Evolutionary conservation across 2,329 filamentous ascomycete species (phyloP), one percentile per base, ranked within the genome.

Genomic region (Colletotrichum sp.): DNA sequence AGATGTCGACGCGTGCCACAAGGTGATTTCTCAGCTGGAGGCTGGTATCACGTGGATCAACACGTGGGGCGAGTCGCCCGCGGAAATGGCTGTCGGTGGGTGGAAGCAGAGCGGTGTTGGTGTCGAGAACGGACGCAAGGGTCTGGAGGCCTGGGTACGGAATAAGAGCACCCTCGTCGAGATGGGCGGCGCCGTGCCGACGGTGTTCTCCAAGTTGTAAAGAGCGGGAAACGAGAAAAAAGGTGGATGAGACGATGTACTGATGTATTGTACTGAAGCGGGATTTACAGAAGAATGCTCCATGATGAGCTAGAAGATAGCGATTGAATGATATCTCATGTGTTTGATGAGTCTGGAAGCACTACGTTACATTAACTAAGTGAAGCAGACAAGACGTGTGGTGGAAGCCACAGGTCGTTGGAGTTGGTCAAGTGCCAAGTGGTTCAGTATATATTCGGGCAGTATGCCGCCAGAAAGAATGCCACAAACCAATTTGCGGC

Each of bases 1-100:
- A 74, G 92, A 98, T 78, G 84, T 98, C 68, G 93, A 94, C 79
- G 82, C 90, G 64, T 95, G 94, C 71, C 95, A 98, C 81, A 87
- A 90, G 59, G 90, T 96, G 1, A 88, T 96, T 57, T 89, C 90
- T 28, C 89, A 91, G 80, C 86, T 98, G 7, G 90, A 98, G 82
- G 95, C 95, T 0, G 95, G 95, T 39, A 98, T 98, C 81, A 98
- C 95, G 2, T 98, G 95, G 95, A 90, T 98, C 68, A 98, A 98
- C 83, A 96, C 94, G 0, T 98, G 96, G 96, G 95, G 96, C n/a
- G 95, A 98, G 86, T 93, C 91, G 65, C 95, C 95, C 0, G 95
- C 96, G 0, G 95, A 98, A 87, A 98, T 98, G 96, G 94, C 94
- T 4, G 95, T 98, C 0, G 95, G 95, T 12, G 95, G 95, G 0